Evolutionary conservation across 1,284 basidiomycete genomes (phyloP).

Genomic region (Ceratobasidium sp.): DNA sequence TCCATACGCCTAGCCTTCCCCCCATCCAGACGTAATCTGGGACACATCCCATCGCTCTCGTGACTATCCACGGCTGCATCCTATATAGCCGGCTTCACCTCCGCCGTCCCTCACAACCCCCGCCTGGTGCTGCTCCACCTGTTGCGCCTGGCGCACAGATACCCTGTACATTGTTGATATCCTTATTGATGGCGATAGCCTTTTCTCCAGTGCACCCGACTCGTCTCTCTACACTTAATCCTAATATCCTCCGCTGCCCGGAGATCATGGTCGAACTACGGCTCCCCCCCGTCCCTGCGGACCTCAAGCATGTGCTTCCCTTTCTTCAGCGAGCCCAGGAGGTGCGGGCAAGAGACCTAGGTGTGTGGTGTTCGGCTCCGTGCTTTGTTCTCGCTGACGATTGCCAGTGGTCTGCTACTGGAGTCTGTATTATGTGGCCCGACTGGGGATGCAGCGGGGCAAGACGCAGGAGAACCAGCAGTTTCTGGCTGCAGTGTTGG

Average conservation of each 20-base stretch:
- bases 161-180: conserved; percentile 15
- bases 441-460: conserved; percentile 1
- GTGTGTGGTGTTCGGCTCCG: conserved; percentile 33
- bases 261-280: conserved; percentile 23
- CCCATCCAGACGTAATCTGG: conserved; percentile 23
- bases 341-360: conserved; percentile 41
- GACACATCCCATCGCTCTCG: conserved; percentile 8
- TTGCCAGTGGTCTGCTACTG: conserved; percentile 31
- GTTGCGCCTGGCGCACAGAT: not conserved
- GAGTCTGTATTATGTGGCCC: conserved; percentile 27
- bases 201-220: conserved; percentile 2
- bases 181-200: conserved; percentile 20
- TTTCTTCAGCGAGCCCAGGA: conserved; percentile 41
- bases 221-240: not conserved
- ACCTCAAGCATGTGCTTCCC: conserved; percentile 39
- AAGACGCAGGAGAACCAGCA: conserved; percentile 17
- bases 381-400: conserved; percentile 2
- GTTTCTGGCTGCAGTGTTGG: conserved; percentile 19
- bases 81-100: not conserved
- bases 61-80: not conserved
- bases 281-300: conserved; percentile 33
- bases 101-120: not conserved
- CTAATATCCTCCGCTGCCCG: not conserved
- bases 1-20: not conserved
- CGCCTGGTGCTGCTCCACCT: not conserved